Base-by-base conservation (phyloP, 306 rosid species). In the Cucurbita argyrosperma region DNA sequence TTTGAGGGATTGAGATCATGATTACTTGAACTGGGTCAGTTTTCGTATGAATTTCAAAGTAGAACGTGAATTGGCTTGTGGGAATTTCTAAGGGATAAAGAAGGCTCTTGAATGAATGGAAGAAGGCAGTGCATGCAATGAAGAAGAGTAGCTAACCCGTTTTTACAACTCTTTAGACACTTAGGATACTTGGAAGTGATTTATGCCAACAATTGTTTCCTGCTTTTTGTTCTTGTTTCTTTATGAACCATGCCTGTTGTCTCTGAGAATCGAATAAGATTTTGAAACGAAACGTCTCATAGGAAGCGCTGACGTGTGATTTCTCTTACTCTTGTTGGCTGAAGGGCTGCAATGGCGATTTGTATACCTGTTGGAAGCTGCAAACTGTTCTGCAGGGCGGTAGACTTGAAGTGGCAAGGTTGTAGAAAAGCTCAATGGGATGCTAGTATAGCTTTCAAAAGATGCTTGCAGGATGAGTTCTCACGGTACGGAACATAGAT, bases 301-400 rank as follows among this genome's bases (percentile, higher is more conserved):
- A 21, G 42, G 30, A 47, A 7, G 14, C 30, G 47, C 55, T 78
- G 74, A 82, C 37, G 19, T 8, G 43, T 73, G 50, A 40, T 78
- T 74, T 58, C 69, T 10, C 52, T 46, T 82, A 57, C 65, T 62
- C 63, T 56, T 80, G 45, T 23, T 72, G 69, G 80, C 59, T 43
- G 62, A 71, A 81, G 74, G 57, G 59, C 74, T 77, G 79, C 77
- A 80, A 94, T 94, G 98, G 71, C 85, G 78, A 88, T 83, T 78
- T 83, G 88, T 79, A 76, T 89, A 47, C 86, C 88, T 40, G 80
- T 84, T 30, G 91, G 92, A 76, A 81, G 82, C 45, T 80, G 90
- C 74, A 80, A 78, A 63, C 77, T 89, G 66, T 79, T 77, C 43
- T 86, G n/a, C 66, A 8, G 64, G 71, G 80, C 60, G 75, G 66